These are phyloP conservation scores for Dictyostelium brefeldianum DNA, from an alignment of 78 protist species.

Conservation along the genomic window DNA sequence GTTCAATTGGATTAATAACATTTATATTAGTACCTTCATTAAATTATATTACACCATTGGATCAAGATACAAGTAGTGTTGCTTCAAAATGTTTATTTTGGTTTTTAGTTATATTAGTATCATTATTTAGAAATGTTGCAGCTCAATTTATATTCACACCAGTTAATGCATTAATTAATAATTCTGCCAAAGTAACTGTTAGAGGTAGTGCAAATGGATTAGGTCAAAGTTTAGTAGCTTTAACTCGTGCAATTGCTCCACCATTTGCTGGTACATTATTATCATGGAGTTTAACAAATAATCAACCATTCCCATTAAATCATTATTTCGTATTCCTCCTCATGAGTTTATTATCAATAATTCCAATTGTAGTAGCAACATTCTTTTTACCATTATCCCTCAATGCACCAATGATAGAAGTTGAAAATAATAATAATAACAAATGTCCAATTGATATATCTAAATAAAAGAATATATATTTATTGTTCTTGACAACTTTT, in stretches of 20 bases:
- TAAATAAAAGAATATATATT: too few species aligned
- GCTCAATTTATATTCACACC: conserved; percentile 66
- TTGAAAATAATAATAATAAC: not conserved
- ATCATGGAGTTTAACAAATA: conserved; percentile 43
- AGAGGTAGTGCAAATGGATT: conserved; percentile 68
- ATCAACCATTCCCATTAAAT: conserved; percentile 45
- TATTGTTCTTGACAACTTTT: not conserved
- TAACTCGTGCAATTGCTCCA: conserved; percentile 45
- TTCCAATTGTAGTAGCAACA: not conserved
- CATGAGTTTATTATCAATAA: not conserved
- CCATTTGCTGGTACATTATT: conserved; percentile 25
- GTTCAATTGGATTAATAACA: not conserved
- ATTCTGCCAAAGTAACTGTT: conserved; percentile 7
- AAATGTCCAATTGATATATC: not conserved
- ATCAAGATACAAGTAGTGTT: not conserved
- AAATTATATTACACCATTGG: not conserved
- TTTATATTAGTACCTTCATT: conserved; percentile 8
- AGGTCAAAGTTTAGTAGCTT: conserved; percentile 58
- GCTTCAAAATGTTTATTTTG: not conserved
- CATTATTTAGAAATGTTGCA: not conserved
- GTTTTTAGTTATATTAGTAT: not conserved
- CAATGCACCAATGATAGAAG: conserved; percentile 37
- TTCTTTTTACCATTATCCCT: conserved; percentile 29
- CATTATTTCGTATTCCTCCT: conserved; percentile 25
- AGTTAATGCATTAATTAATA: conserved; percentile 55